Evolutionary conservation across 805 yeast genomes (phyloP).

Genomic region (Candida takata): DNA sequence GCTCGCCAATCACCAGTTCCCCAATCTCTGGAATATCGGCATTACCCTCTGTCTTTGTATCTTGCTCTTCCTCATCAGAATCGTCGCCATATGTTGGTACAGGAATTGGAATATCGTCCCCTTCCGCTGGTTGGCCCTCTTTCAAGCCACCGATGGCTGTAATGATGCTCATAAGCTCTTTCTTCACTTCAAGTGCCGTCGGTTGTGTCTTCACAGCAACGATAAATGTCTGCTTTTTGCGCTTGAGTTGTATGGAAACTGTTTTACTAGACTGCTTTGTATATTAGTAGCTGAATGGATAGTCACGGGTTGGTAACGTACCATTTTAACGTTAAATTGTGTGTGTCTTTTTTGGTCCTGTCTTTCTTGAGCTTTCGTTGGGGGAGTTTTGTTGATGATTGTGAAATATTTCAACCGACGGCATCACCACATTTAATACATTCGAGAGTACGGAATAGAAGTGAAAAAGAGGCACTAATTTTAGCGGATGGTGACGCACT

Average conservation of each 20-base stretch:
- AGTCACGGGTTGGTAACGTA: background rate
- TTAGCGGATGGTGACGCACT: conserved; percentile 24
- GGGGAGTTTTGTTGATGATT: no score
- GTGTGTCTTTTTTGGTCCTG: no score
- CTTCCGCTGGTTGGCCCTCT: conserved; percentile 19
- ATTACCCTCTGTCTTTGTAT: conserved; percentile 1
- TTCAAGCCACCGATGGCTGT: conserved; percentile 42
- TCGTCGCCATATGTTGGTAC: conserved; percentile 27
- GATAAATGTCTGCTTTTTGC: conserved; percentile 30
- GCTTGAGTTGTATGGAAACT: conserved; percentile 23
- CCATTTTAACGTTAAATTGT: no score
- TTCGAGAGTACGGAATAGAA: no score
- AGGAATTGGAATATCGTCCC: conserved; percentile 28
- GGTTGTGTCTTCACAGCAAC: conserved; percentile 20
- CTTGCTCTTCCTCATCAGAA: conserved; percentile 26
- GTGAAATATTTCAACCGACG: no score
- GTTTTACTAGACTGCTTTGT: background rate
- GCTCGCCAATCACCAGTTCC: conserved; percentile 15
- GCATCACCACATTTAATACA: no score
- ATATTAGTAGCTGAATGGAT: background rate
- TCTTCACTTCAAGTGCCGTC: conserved; percentile 23
- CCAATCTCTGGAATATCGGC: conserved; percentile 9
- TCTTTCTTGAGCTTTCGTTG: no score
- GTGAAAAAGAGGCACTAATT: background rate
- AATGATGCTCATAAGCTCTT: conserved; percentile 31